A percentile compares a stretch with the other conserved stretches of the same genome.
phyloP scores from a whole-genome alignment of 768 basidiomycete genomes.

The Tylopilus vinaceipallidus region DNA sequence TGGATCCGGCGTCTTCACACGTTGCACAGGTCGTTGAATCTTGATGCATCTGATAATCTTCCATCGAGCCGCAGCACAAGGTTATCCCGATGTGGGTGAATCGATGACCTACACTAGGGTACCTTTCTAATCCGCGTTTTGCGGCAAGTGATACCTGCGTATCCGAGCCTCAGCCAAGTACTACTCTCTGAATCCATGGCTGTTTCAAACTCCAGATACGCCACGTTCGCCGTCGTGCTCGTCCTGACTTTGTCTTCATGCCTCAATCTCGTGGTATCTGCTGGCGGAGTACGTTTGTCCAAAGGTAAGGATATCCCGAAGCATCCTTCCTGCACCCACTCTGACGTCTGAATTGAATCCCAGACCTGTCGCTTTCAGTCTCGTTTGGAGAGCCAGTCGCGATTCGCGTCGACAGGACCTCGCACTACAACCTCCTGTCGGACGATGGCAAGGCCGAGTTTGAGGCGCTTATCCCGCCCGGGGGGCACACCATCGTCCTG shows the following conservation, averaged over 20 bases:
- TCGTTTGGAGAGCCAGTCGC: slow-evolving; percentile 10
- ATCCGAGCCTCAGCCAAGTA: neutral
- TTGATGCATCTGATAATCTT: no score
- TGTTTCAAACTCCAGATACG: no score
- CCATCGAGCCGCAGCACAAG: no score
- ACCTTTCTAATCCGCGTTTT: no score
- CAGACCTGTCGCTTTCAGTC: slow-evolving; percentile 12
- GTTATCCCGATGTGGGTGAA: no score
- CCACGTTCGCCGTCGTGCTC: neutral
- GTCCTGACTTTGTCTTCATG: neutral
- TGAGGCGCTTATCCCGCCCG: slow-evolving; percentile 13
- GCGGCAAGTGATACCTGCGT: no score
- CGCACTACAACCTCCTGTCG: slow-evolving; percentile 10
- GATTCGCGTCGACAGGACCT: slow-evolving; percentile 12
- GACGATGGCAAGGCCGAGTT: slow-evolving; percentile 15
- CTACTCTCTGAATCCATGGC: no score
- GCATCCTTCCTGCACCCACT: neutral
- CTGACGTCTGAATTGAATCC: neutral
- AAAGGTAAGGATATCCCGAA: neutral
- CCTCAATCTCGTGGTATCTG: slow-evolving; percentile 1
- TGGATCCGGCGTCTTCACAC: no score
- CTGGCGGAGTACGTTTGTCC: slow-evolving; percentile 1
- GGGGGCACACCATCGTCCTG: slow-evolving; percentile 7
- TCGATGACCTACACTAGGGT: no score
- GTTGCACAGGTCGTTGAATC: no score